These are phyloP conservation scores for Metschnikowia arizonensis DNA, from an alignment of 805 yeast genomes.

Conservation along the genomic window DNA sequence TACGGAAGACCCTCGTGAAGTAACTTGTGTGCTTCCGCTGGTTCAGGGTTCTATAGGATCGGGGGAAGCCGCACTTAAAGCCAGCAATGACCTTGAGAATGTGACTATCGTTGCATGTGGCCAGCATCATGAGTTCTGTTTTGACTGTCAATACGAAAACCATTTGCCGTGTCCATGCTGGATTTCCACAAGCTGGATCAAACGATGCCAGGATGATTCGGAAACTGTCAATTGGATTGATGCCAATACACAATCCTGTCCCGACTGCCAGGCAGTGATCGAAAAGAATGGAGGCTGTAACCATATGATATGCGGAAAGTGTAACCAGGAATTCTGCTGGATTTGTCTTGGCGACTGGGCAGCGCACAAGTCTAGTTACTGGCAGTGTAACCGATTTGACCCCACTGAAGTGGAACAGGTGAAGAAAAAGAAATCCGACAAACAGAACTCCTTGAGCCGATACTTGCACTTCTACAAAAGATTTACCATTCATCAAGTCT, in stretches of 20 bases:
- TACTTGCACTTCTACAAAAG: slow-evolving; percentile 74
- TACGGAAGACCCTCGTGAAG: slow-evolving; percentile 8
- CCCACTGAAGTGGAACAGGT: slow-evolving; percentile 37
- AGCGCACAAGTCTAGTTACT: slow-evolving; percentile 58
- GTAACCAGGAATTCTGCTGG: slow-evolving; percentile 88
- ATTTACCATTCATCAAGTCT: slow-evolving; percentile 70
- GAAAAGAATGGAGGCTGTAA: slow-evolving; percentile 97
- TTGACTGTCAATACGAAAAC: slow-evolving; percentile 65
- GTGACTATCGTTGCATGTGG: slow-evolving; percentile 71
- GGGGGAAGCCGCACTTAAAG: slow-evolving; percentile 3
- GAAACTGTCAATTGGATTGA: slow-evolving; percentile 86
- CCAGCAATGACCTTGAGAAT: slow-evolving; percentile 13
- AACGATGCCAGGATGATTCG: slow-evolving; percentile 78
- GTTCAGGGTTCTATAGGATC: neutral
- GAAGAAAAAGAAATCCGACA: slow-evolving; percentile 37
- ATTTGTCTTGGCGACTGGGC: slow-evolving; percentile 78
- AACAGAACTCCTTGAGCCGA: slow-evolving; percentile 51
- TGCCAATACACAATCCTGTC: slow-evolving; percentile 81
- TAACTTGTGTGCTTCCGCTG: slow-evolving; percentile 17
- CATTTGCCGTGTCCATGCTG: slow-evolving; percentile 85
- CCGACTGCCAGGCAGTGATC: slow-evolving; percentile 71
- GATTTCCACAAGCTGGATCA: slow-evolving; percentile 65
- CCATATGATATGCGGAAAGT: slow-evolving; percentile 86
- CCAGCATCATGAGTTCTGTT: slow-evolving; percentile 71
- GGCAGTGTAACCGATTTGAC: slow-evolving; percentile 59